Evolutionary conservation across 2,329 filamentous ascomycete genomes (phyloP).

Genomic region (Phialocephala subalpina): DNA sequence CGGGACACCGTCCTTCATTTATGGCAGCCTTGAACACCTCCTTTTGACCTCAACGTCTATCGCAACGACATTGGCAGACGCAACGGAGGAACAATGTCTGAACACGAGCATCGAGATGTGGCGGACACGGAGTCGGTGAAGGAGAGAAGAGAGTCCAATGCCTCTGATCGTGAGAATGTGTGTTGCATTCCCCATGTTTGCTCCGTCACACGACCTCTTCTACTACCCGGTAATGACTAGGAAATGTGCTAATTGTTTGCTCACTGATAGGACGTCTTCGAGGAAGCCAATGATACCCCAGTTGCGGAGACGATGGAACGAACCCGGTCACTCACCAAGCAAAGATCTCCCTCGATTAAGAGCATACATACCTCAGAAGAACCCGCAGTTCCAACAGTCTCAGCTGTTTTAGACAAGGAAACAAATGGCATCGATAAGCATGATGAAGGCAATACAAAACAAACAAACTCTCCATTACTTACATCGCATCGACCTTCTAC

Average conservation of each 20-base stretch:
- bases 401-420: constrained; percentile 35
- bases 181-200: constrained; percentile 16
- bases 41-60: constrained; percentile 6
- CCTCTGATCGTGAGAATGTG: constrained; percentile 36
- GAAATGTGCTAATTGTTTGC: constrained; percentile 22
- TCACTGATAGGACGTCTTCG: constrained; percentile 73
- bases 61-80: neutral
- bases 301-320: constrained; percentile 34
- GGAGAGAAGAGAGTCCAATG: constrained; percentile 23
- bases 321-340: constrained; percentile 49
- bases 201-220: constrained; percentile 32
- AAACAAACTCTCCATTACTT: constrained; percentile 56
- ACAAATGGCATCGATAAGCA: constrained; percentile 41
- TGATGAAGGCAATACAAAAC: constrained; percentile 35
- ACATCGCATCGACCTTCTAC: constrained; percentile 61
- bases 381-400: constrained; percentile 39
- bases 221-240: constrained; percentile 15
- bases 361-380: constrained; percentile 36
- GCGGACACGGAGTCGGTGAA: constrained; percentile 20
- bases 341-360: constrained; percentile 46
- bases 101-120: constrained; percentile 29
- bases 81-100: constrained; percentile 27
- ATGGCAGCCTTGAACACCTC: constrained; percentile 5
- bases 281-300: constrained; percentile 76
- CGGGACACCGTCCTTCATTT: neutral